Percentiles rank a stretch among this genome's conserved stretches.
Evolutionary conservation across 306 rosid species (phyloP).

Genomic region (Ochetophila trinervis): DNA sequence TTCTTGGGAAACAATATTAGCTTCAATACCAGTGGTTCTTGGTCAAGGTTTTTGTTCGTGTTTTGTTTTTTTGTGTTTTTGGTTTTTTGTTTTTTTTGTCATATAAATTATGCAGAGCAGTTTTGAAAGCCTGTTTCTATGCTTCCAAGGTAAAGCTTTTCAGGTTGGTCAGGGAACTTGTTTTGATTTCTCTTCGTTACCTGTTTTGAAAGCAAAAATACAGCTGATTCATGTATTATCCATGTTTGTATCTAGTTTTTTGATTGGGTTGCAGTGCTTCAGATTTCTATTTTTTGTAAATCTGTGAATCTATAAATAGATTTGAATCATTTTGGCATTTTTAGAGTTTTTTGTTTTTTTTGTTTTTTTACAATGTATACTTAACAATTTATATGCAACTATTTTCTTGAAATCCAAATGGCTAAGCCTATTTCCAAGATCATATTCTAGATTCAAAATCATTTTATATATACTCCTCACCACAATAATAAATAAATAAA

Average conservation of each 20-base stretch:
- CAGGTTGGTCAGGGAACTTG: conserved; percentile 58
- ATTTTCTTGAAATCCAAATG: no score
- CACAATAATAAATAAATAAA: no score
- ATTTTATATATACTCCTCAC: no score
- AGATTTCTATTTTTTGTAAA: neutral
- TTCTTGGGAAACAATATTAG: conserved; percentile 86
- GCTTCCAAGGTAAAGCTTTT: conserved; percentile 38
- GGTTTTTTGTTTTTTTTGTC: conserved; percentile 8
- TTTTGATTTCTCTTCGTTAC: conserved; percentile 53
- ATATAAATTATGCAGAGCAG: conserved; percentile 20
- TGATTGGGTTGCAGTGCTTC: conserved; percentile 23
- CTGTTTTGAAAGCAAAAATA: conserved; percentile 46
- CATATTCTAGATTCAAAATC: no score
- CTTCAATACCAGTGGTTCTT: conserved; percentile 11
- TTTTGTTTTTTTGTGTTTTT: conserved; percentile 15
- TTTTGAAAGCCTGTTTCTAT: conserved; percentile 47
- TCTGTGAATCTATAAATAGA: neutral
- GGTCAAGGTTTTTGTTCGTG: conserved; percentile 9
- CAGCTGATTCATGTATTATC: conserved; percentile 34
- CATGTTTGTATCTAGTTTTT: conserved; percentile 30
- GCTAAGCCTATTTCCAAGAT: no score
- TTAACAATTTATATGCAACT: no score
- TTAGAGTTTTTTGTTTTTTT: neutral
- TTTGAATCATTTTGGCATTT: neutral
- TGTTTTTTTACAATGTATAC: no score